Base-by-base conservation (phyloP, 768 basidiomycete species). In the Filobasidium floriforme region DNA sequence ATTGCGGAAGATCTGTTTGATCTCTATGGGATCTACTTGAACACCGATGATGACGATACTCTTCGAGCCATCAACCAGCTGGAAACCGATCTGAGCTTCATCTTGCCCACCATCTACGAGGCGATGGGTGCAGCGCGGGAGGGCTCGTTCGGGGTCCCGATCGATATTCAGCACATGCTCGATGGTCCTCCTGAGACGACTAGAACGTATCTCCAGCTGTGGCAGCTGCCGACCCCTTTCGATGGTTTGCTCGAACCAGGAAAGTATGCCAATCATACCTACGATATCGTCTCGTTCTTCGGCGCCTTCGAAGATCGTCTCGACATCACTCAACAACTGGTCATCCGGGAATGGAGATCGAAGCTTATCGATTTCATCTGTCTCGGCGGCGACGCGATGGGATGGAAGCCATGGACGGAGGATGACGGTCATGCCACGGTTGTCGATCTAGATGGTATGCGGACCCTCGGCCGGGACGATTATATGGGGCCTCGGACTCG, bases 221-320 rank as follows among this genome's bases (percentile, higher is more conserved):
- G 51, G 29, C 29, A 57, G 28, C 54, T 14, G 62, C 28, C 11
- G 54, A 63, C 40, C 62, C 62, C 22, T 63, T 63, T 44, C 24
- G 18, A 40, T 3, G 62, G 24, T 11, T 49, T 22, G 46, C 22
- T 49, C 5, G 61, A 62, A 32, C 29, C 26, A n/a, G 61, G 11
- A 28, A 41, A 57, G 24, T 63, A 63, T 28, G 62, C 62, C 1
- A 63, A 41, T 11, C 62, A 63, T 57, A 63, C 62, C 28, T 63
- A 44, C 41, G 62, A 63, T 57, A 63, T 63, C 52, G 51, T 54
- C 40, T 49, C 62, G 19, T 44, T 63, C n/a, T 41, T 63, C 2
- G 62, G 62, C 11, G 52, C 51, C 1, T 63, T 63, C 40, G 62
- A 63, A 49, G 44, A 62, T 28, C 44, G 49, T 24, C 61, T 62